These are phyloP conservation scores for Manihot esculenta DNA, from an alignment of 441 rosid species.

Conservation along the genomic window DNA sequence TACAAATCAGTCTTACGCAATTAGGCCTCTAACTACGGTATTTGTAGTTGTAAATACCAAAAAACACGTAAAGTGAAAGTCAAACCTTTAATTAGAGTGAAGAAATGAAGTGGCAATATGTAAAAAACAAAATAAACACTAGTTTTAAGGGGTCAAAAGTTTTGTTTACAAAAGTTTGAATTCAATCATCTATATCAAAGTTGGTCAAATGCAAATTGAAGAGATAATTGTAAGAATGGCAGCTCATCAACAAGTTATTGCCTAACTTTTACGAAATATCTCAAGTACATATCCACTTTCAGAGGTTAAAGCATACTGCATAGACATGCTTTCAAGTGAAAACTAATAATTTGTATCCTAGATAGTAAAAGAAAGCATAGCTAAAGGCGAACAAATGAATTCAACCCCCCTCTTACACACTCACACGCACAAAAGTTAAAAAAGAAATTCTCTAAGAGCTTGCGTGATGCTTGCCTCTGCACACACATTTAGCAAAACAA, in stretches of 20 bases:
- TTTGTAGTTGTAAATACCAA: no score
- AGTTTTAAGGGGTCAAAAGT: no score
- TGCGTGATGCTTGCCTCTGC: not conserved
- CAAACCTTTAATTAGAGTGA: no score
- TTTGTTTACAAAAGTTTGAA: not conserved
- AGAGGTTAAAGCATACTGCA: not conserved
- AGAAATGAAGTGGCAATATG: not conserved
- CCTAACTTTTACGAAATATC: not conserved
- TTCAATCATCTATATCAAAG: not conserved
- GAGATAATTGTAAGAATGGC: not conserved
- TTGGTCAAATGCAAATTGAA: not conserved
- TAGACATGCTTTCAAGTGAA: no score
- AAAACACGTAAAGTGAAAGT: no score
- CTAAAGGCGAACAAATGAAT: not conserved
- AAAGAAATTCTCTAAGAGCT: no score
- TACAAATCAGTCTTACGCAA: no score
- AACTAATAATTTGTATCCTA: not conserved
- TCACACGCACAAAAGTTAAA: no score
- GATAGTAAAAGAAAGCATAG: not conserved
- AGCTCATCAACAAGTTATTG: not conserved
- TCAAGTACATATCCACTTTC: not conserved
- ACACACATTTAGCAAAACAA: not conserved
- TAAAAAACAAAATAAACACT: not conserved
- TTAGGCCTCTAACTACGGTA: no score
- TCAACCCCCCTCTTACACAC: no score